These are phyloP conservation scores for Erodium texanum DNA, from an alignment of 441 rosid species.

Conservation along the genomic window DNA sequence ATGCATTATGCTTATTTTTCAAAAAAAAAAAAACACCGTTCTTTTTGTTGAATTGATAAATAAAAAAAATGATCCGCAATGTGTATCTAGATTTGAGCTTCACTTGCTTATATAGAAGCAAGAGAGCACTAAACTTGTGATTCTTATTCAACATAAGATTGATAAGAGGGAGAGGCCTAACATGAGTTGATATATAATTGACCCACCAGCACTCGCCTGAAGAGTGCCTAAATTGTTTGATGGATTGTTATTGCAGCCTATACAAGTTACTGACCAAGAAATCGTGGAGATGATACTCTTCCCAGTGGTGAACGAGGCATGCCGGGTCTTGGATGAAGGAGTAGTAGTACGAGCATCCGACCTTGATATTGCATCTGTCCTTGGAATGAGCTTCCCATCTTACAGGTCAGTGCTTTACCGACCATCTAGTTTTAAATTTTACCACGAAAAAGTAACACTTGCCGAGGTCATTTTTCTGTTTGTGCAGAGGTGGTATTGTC, in stretches of 20 bases:
- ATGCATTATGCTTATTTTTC: neutral
- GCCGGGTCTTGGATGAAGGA: slow-evolving; percentile 84
- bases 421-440: neutral
- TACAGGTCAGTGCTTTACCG: slow-evolving; percentile 48
- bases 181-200: too few relatives aligned
- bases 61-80: too few relatives aligned
- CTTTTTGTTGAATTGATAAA: neutral
- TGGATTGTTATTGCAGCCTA: slow-evolving; percentile 43
- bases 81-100: too few relatives aligned
- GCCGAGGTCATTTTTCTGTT: neutral
- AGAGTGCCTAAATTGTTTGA: slow-evolving; percentile 12
- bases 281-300: slow-evolving; percentile 82
- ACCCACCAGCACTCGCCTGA: neutral
- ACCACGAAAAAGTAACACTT: neutral
- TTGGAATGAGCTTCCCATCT: slow-evolving; percentile 97
- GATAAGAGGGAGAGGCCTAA: too few relatives aligned
- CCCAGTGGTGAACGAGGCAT: slow-evolving; percentile 93
- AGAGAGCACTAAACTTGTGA: too few relatives aligned
- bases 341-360: slow-evolving; percentile 83
- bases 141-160: too few relatives aligned
- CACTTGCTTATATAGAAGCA: too few relatives aligned
- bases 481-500: slow-evolving; percentile 67
- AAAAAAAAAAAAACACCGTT: neutral
- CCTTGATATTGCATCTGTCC: slow-evolving; percentile 82
- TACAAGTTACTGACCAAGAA: slow-evolving; percentile 64